phyloP scores from a whole-genome alignment of 2,329 filamentous ascomycete genomes.

The Peltaster fructicola region DNA sequence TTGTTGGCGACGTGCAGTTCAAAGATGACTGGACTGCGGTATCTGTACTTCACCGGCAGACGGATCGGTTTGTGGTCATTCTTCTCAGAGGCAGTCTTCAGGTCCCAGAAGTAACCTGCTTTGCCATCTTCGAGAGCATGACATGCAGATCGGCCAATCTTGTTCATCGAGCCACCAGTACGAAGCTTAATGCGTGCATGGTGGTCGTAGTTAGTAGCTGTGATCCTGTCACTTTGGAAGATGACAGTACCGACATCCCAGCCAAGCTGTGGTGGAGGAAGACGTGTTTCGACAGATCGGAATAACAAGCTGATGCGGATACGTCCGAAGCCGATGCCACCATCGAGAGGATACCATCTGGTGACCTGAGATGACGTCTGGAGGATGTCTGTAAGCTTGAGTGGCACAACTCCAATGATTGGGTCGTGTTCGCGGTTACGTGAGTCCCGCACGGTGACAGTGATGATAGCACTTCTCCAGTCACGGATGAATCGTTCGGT shows the following conservation, averaged over 20 bases:
- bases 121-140: slow-evolving; percentile 40
- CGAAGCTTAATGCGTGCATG: slow-evolving; percentile 54
- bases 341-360: slow-evolving; percentile 90
- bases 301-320: slow-evolving; percentile 79
- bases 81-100: slow-evolving; percentile 18
- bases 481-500: slow-evolving; percentile 87
- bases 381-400: slow-evolving; percentile 77
- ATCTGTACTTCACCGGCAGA: slow-evolving; percentile 77
- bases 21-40: slow-evolving; percentile 75
- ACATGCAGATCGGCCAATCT: slow-evolving; percentile 47
- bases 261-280: slow-evolving; percentile 72
- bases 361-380: slow-evolving; percentile 74
- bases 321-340: slow-evolving; percentile 77
- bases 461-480: slow-evolving; percentile 76
- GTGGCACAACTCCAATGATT: slow-evolving; percentile 75
- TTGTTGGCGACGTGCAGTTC: slow-evolving; percentile 60
- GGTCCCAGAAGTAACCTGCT: slow-evolving; percentile 39
- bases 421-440: slow-evolving; percentile 87
- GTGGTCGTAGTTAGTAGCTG: slow-evolving; percentile 43
- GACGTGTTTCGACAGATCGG: slow-evolving; percentile 67
- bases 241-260: slow-evolving; percentile 96
- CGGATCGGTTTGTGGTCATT: slow-evolving; percentile 41
- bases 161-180: slow-evolving; percentile 68
- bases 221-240: slow-evolving; percentile 56
- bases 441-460: slow-evolving; percentile 72